Base-by-base conservation (phyloP, 2,329 filamentous ascomycete genomes). In the Myotisia sp. region DNA sequence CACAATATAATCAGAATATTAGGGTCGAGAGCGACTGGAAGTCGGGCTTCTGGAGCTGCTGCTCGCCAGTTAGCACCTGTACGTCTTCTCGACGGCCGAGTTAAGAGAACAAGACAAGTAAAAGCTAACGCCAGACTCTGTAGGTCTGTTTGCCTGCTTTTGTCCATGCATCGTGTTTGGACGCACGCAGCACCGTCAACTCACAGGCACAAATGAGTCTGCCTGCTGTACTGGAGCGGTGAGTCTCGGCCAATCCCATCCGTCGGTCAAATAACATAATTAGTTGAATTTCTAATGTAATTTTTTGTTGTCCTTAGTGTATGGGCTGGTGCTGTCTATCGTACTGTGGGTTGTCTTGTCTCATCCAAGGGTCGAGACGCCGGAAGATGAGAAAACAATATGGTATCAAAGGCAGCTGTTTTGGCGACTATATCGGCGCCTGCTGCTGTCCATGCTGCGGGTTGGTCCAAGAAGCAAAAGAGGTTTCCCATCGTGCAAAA, bases 391-490 rank as follows among this genome's bases (percentile, higher is more conserved):
- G 70, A 31, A 55, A 67, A 35, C 59, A 56, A 26, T 71, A 68
- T 53, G 60, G 59, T 42, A 71, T 75, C 46, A 50, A 65, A 29
- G 70, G 70, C 22, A 58, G 54, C 30, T 58, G 57, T 23, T 50
- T 49, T 38, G 51, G 51, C 21, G 71, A 75, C 48, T 75, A 62
- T 53, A 65, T 64, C 44, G 49, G 55, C n/a, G 54, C 63, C 9
- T 71, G 56, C 50, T 74, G 63, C 55, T 75, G 71, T 49, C 49
- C 58, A 22, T 73, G 68, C 60, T 75, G 71, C 46, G 58, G 61
- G 4, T 51, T 73, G 37, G 60, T 73, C 42, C 71, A 76, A 55
- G 62, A 73, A 37, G 68, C 74, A 47, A 70, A 71, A 43, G 71
- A 75, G 46, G 61, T 48, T 8, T 43, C 47, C 12, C 37, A 30